Evolutionary conservation across 2,329 filamentous ascomycete species (phyloP), one percentile per base, ranked within the genome.

Genomic region (Fusarium verticillioides): DNA sequence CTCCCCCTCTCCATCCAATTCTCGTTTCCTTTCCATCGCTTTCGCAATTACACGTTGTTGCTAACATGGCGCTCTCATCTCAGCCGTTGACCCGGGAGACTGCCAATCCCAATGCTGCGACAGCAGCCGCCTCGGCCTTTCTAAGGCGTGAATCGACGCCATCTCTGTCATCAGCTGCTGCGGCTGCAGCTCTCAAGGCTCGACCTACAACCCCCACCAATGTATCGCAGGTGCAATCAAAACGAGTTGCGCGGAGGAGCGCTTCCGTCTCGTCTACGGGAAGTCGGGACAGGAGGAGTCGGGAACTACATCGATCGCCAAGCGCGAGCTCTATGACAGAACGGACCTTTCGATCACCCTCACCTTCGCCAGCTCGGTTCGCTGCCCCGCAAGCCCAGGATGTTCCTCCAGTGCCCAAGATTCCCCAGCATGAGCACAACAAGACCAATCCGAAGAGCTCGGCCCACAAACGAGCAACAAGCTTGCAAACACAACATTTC

Each of bases 261-360:
- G 87, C 87, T 58, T 97, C 95, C 2, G 83, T 89, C 46, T 93
- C 93, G 4, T 96, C 94, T 9, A 85, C 89, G 53, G 87, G 85
- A 40, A 89, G 87, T 72, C 83, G 82, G 54, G 82, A 84, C 43
- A 76, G 82, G 50, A 79, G 83, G 66, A 81, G 83, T 74, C 75
- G 82, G 73, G 84, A 85, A 59, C 84, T 95, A 69, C 87, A 91
- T 70, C 87, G 94, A 77, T 86, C 88, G 42, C 88, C 86, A 62
- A 97, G 95, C 82, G 89, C 89, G 34, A 88, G 91, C 28, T 97
- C 95, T 56, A 97, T 98, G 95, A 92, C 90, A 36, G 93, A 96
- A 80, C 90, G 96, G 65, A 95, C 94, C 2, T 97, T 98, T 82
- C 91, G 95, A 75, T 93, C 92, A 21, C 91, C 91, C 7, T 97